Conservation (phyloP, 345 rosid genomes). For the Populus ilicifolia region DNA sequence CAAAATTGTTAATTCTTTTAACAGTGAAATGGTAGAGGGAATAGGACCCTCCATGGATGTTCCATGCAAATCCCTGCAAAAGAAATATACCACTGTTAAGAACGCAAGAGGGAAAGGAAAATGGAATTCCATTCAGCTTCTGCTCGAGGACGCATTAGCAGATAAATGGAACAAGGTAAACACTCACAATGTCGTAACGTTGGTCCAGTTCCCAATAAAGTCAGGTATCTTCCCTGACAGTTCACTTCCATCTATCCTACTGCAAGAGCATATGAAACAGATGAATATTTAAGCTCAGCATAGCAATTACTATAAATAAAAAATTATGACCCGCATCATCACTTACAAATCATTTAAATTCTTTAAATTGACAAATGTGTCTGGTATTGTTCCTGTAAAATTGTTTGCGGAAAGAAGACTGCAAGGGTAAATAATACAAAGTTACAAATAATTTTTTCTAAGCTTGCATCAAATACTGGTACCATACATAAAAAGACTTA, state of each 20-base stretch:
- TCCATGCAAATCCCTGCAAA: slow-evolving; percentile 70
- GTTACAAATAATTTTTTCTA: not conserved
- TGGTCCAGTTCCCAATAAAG: slow-evolving; percentile 80
- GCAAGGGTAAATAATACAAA: not conserved
- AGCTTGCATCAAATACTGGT: not conserved
- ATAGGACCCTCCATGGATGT: slow-evolving; percentile 88
- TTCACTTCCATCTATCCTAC: slow-evolving; percentile 75
- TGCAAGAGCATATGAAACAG: slow-evolving; percentile 19
- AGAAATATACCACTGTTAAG: not conserved
- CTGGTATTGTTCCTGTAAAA: slow-evolving; percentile 67
- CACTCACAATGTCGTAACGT: slow-evolving; percentile 54
- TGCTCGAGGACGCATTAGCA: no score
- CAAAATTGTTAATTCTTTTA: slow-evolving; percentile 50
- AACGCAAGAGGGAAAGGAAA: not conserved
- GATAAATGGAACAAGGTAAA: not conserved
- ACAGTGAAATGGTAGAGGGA: slow-evolving; percentile 52
- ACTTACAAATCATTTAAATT: slow-evolving; percentile 77
- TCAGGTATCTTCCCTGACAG: slow-evolving; percentile 74
- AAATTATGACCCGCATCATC: not conserved
- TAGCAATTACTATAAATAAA: not conserved
- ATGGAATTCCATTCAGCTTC: not conserved
- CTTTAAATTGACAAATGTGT: slow-evolving; percentile 54
- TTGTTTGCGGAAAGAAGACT: slow-evolving; percentile 75
- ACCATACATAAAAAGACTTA: not conserved
- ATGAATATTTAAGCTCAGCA: not conserved